These are phyloP conservation scores for Lagenaria siceraria DNA, from an alignment of 306 rosid genomes.

Conservation along the genomic window DNA sequence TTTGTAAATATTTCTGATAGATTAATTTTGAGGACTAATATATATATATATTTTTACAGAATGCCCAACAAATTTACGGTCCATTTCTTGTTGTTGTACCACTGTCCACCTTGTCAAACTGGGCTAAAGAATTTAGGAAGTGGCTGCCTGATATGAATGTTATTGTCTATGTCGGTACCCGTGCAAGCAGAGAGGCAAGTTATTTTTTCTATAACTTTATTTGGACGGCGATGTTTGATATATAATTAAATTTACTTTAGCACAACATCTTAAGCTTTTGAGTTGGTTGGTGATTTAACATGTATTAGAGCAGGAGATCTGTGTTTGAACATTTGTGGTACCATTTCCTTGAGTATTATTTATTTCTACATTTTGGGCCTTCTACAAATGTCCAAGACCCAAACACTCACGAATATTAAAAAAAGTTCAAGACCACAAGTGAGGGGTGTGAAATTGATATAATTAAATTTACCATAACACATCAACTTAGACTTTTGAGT, in stretches of 20 bases:
- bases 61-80: constrained; percentile 88
- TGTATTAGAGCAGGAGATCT: too few species aligned
- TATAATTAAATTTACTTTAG: too few species aligned
- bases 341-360: too few species aligned
- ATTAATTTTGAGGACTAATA: not conserved
- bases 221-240: not conserved
- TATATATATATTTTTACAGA: constrained; percentile 26
- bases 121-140: constrained; percentile 99
- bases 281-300: too few species aligned
- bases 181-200: constrained; percentile 98
- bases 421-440: too few species aligned
- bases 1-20: not conserved
- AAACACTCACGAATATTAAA: too few species aligned
- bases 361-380: too few species aligned
- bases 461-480: too few species aligned
- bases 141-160: constrained; percentile 99
- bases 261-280: too few species aligned
- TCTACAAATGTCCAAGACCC: too few species aligned
- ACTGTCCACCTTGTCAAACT: constrained; percentile 85
- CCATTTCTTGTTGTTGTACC: constrained; percentile 99
- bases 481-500: not conserved
- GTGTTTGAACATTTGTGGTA: too few species aligned
- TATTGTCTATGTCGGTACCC: constrained; percentile 92
- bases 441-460: too few species aligned
- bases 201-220: not conserved